These are phyloP conservation scores for Cercophora newfieldiana DNA, from an alignment of 495 filamentous ascomycete genomes.

Conservation along the genomic window DNA sequence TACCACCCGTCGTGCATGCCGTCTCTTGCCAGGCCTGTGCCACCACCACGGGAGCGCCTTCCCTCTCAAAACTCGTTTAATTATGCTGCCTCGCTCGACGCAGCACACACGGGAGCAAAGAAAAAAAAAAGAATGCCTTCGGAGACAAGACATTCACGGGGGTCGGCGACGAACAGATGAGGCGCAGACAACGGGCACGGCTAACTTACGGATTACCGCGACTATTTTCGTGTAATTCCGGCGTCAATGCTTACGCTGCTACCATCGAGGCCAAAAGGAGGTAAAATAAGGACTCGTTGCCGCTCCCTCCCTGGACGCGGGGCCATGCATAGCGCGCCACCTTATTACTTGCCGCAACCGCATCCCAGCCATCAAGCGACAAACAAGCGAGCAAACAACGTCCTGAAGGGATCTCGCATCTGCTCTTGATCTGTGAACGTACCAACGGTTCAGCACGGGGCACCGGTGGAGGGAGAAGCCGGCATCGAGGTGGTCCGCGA, in stretches of 20 bases:
- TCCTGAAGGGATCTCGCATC: neutral
- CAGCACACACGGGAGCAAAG: neutral
- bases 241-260: conserved; percentile 22
- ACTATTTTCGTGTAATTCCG: conserved; percentile 20
- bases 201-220: neutral
- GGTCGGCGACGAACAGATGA: neutral
- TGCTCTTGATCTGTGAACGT: neutral
- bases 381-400: neutral
- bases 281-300: neutral
- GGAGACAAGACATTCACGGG: neutral
- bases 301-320: neutral
- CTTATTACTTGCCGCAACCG: neutral
- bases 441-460: neutral
- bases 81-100: neutral
- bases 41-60: neutral
- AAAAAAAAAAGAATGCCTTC: neutral
- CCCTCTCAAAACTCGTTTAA: neutral
- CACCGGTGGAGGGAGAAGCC: neutral
- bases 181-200: neutral
- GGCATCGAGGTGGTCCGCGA: neutral
- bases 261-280: neutral
- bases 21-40: neutral
- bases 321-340: neutral
- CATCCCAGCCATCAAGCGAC: neutral
- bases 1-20: neutral